Evolutionary conservation across 2,329 filamentous ascomycete species (phyloP).

Genomic region (Paecilomyces formosus): DNA sequence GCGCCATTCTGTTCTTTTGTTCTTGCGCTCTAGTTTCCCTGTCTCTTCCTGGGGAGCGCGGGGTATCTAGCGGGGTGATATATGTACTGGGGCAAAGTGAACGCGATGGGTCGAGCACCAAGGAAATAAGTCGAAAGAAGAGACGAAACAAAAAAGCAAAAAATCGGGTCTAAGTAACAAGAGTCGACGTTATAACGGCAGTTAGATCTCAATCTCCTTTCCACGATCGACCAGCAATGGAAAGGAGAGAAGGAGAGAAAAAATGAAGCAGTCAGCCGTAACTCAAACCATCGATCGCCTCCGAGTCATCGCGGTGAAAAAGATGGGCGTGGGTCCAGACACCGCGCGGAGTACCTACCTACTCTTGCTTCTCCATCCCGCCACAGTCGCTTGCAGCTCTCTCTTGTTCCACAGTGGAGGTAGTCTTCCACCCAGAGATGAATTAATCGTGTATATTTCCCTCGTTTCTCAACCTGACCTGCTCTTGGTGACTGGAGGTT

Average conservation of each 20-base stretch:
- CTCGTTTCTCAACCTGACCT: no score
- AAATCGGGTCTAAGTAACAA: no score
- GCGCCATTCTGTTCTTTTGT: slow-evolving; percentile 25
- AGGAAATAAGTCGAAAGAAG: not conserved
- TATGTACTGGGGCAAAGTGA: not conserved
- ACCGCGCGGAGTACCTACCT: no score
- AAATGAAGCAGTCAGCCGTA: not conserved
- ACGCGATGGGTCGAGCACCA: not conserved
- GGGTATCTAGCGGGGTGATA: not conserved
- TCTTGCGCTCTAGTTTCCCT: not conserved
- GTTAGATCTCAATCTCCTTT: not conserved
- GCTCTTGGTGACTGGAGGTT: not conserved
- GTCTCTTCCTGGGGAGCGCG: not conserved
- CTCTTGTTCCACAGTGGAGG: not conserved
- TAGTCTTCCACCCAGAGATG: no score
- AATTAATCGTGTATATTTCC: no score
- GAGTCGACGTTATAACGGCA: not conserved
- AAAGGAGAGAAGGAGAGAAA: not conserved
- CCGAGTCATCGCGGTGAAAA: not conserved
- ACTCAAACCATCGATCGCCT: not conserved
- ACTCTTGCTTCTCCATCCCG: no score
- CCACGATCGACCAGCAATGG: not conserved
- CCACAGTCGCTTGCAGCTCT: not conserved
- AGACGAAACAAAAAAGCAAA: not conserved
- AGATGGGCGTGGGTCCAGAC: not conserved